Percentiles rank a stretch among this genome's conserved stretches.
These are phyloP conservation scores for Cucumis sativus DNA, from an alignment of 306 rosid genomes.

Conservation along the genomic window Cucumber_9930_V3 NC_026660.2:6366001-6366500, in stretches of 20 bases:
- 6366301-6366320: conserved; percentile 1
- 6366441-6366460: neutral
- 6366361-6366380: neutral
- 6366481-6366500: too few relatives aligned
- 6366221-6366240: neutral
- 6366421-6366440: neutral
- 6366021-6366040: neutral
- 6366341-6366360: neutral
- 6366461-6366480: too few relatives aligned
- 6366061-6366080: neutral
- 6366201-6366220: neutral
- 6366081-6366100: neutral
- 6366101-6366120: neutral
- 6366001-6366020: neutral
- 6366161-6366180: too few relatives aligned
- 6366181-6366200: neutral
- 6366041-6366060: neutral
- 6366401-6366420: neutral
- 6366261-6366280: neutral
- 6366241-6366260: neutral
- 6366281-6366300: neutral
- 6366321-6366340: neutral
- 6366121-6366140: neutral
- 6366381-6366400: neutral
- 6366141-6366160: too few relatives aligned